phyloP scores from a whole-genome alignment of 2,329 filamentous ascomycete species.

The Cercospora janseana region DNA sequence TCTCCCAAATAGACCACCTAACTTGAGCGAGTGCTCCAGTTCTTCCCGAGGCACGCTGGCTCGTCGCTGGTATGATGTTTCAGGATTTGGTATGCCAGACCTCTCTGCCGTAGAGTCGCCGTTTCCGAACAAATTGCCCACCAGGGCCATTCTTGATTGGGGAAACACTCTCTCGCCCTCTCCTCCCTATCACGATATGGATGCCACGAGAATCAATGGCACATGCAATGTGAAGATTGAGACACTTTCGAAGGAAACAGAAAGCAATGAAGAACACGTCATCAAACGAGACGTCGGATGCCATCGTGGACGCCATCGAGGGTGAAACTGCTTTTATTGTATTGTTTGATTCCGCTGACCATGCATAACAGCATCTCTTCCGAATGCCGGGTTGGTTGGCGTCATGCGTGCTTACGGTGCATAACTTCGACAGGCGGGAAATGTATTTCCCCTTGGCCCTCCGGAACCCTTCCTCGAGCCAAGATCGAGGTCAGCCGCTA shows the following conservation, averaged over 20 bases:
- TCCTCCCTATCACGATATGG: background rate
- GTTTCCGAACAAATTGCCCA: constrained; percentile 44
- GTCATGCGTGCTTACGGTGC: constrained; percentile 7
- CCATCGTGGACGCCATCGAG: background rate
- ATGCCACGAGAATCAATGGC: background rate
- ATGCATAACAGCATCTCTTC: constrained; percentile 9
- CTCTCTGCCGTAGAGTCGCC: constrained; percentile 42
- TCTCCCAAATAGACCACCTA: constrained; percentile 18
- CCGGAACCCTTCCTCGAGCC: background rate
- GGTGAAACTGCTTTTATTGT: constrained; percentile 15
- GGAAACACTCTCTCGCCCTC: constrained; percentile 2
- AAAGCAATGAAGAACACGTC: background rate
- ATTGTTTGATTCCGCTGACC: background rate
- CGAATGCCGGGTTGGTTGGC: constrained; percentile 9
- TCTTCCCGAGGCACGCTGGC: constrained; percentile 25
- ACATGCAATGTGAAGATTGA: background rate
- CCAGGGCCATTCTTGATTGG: constrained; percentile 41
- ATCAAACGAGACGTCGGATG: background rate
- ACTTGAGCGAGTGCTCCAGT: constrained; percentile 17
- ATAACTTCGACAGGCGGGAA: constrained; percentile 2
- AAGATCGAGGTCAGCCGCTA: too few relatives aligned
- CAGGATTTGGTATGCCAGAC: constrained; percentile 39
- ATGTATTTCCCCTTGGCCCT: background rate
- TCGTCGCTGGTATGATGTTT: constrained; percentile 31
- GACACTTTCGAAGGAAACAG: background rate